phyloP scores from a whole-genome alignment of 257 asterid genomes.

The Anisodus tanguticus region DNA sequence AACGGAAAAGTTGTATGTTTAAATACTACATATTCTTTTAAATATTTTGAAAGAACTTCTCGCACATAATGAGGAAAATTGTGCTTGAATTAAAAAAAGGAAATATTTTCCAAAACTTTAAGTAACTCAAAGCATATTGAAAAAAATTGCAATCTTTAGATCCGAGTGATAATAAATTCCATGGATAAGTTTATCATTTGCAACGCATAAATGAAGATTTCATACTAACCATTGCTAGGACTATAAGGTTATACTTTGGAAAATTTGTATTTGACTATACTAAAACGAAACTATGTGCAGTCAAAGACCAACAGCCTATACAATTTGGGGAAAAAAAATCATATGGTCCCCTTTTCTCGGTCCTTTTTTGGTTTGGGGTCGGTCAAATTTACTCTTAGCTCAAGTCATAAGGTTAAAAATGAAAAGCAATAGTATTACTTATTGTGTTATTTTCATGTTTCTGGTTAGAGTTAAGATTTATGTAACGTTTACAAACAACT shows the following conservation, averaged over 20 bases:
- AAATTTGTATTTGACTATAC: neutral
- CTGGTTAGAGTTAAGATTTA: neutral
- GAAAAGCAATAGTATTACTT: neutral
- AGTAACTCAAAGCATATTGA: neutral
- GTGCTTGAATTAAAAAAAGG: neutral
- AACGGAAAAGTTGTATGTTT: neutral
- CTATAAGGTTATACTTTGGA: neutral
- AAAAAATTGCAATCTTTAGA: too few species aligned
- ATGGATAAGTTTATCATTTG: neutral
- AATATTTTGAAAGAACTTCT: neutral
- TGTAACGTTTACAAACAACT: neutral
- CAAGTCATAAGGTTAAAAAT: neutral
- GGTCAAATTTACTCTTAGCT: conserved; percentile 6
- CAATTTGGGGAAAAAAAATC: neutral
- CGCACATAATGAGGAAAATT: too few species aligned
- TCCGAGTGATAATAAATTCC: neutral
- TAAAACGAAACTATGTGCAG: neutral
- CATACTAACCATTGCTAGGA: neutral
- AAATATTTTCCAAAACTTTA: neutral
- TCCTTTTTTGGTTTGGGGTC: neutral
- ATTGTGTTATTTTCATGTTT: neutral
- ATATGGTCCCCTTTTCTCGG: neutral
- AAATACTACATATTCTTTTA: too few species aligned
- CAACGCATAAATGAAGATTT: neutral
- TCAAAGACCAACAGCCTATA: neutral